Evolutionary conservation across 257 asterid species (phyloP), one percentile per base, ranked within the genome.

Genomic region (Echites panduratus): DNA sequence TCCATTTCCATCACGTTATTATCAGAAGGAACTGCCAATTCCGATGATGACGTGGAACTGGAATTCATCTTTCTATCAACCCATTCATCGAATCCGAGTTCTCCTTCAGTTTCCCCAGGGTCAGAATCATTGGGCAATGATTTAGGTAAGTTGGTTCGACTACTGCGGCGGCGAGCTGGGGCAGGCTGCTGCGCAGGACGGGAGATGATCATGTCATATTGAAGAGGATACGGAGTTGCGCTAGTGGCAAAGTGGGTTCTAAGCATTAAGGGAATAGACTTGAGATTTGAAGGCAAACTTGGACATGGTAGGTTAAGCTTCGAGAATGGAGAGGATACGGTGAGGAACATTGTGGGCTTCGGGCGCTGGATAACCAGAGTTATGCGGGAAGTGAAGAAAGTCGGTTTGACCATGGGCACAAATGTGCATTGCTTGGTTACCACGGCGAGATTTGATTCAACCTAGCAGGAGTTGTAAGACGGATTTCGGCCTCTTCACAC

Each of bases 201-300:
- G 80, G 96, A 85, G 72, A 94, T 76, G 50, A 94, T 87, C 95
- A 94, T 86, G 40, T 94, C 98, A 82, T 91, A 91, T 71, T 91
- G 97, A 62, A 87, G 88, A 14, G 99, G 99, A 74, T 73, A 94
- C 4, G 89, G 96, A 26, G 99, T 94, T 72, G 87, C 82, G 22
- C 96, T 82, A 80, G 88, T 84, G 76, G 97, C 84, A 67, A 73
- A 70, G 27, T 77, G 65, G 74, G 73, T 52, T 62, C 29, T 66
- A 77, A 35, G 53, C 24, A 26, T 1, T 68, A 32, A 70, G 70
- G 70, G 49, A 61, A 17, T 66, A 45, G 67, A 47, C 70, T 66
- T 7, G 70, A 83, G 80, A 9, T 47, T 75, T 7, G 79, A 19
- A 54, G 50, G 73, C 4, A 59, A 64, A 77, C 70, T 84, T 3